Evolutionary conservation across 495 filamentous ascomycete species (phyloP).

Genomic region (Achaetomiella virescens): DNA sequence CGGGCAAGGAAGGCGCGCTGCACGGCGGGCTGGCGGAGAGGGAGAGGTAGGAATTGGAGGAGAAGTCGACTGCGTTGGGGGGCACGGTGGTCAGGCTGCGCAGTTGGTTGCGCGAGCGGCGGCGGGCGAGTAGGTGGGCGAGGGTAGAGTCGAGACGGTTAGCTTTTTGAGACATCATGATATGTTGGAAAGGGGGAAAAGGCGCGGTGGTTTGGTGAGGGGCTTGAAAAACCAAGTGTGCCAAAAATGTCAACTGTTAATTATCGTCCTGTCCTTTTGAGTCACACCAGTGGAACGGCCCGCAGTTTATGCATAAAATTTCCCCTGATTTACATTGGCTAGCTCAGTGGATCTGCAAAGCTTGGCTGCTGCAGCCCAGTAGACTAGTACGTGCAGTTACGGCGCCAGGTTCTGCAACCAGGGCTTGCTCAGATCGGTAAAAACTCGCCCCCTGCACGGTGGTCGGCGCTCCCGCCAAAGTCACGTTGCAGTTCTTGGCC

Average conservation of each 20-base stretch:
- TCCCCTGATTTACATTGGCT: no score
- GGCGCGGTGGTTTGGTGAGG: neutral
- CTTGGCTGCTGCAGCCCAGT: no score
- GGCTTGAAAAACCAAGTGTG: neutral
- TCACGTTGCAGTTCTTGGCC: slow-evolving; percentile 40
- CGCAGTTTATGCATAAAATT: no score
- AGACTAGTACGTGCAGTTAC: no score
- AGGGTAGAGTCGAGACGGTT: slow-evolving; percentile 20
- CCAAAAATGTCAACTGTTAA: no score
- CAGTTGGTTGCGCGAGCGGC: slow-evolving; percentile 27
- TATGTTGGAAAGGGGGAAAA: neutral
- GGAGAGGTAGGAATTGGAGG: slow-evolving; percentile 60
- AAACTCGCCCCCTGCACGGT: neutral
- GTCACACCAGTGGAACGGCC: no score
- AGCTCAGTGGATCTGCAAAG: no score
- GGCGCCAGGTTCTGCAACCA: no score
- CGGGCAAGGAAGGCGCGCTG: slow-evolving; percentile 37
- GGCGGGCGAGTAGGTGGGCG: slow-evolving; percentile 25
- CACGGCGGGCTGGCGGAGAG: slow-evolving; percentile 42
- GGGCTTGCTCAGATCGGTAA: neutral
- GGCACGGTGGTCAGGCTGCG: slow-evolving; percentile 39
- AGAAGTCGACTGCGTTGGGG: slow-evolving; percentile 47
- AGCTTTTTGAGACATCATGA: slow-evolving; percentile 4
- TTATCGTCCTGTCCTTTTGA: no score
- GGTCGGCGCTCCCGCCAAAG: neutral